Conservation (phyloP, 2,329 filamentous ascomycete genomes). For the Endocalyx cinctus region DNA sequence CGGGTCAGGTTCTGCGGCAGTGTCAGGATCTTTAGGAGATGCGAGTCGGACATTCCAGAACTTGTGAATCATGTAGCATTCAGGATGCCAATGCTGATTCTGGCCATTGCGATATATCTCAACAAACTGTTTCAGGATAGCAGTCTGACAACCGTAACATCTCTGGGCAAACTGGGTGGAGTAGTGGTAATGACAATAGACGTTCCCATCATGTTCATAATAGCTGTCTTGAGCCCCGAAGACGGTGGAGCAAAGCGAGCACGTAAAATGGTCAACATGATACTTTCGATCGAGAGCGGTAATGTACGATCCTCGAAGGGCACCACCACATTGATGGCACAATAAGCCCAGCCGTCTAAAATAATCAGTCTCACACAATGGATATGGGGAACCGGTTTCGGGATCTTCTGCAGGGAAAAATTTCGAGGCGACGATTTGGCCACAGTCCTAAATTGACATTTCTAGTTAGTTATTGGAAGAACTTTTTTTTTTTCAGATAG, state of each 20-base stretch:
- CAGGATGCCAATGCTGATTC: slow-evolving; percentile 98
- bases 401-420: slow-evolving; percentile 97
- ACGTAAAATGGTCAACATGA: slow-evolving; percentile 98
- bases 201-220: slow-evolving; percentile 93
- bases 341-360: slow-evolving; percentile 87
- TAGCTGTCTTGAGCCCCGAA: slow-evolving; percentile 98
- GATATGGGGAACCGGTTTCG: slow-evolving; percentile 80
- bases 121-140: slow-evolving; percentile 97
- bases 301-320: slow-evolving; percentile 93
- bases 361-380: slow-evolving; percentile 96
- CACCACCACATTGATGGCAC: slow-evolving; percentile 87
- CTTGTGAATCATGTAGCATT: slow-evolving; percentile 99
- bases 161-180: slow-evolving; percentile 94
- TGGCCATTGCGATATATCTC: slow-evolving; percentile 97
- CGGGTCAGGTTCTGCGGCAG: slow-evolving; percentile 36
- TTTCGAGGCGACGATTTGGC: slow-evolving; percentile 94
- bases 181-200: slow-evolving; percentile 99
- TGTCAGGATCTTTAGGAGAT: slow-evolving; percentile 50
- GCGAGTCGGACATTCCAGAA: slow-evolving; percentile 97
- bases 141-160: slow-evolving; percentile 94
- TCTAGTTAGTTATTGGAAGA: slow-evolving; percentile 14
- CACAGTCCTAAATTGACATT: slow-evolving; percentile 68
- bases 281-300: slow-evolving; percentile 97
- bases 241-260: slow-evolving; percentile 93
- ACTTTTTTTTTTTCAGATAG: not conserved